Percentiles rank a stretch among this genome's conserved stretches.
These are phyloP conservation scores for Lactifluus piperatus DNA, from an alignment of 768 basidiomycete species.

Conservation along the genomic window DNA sequence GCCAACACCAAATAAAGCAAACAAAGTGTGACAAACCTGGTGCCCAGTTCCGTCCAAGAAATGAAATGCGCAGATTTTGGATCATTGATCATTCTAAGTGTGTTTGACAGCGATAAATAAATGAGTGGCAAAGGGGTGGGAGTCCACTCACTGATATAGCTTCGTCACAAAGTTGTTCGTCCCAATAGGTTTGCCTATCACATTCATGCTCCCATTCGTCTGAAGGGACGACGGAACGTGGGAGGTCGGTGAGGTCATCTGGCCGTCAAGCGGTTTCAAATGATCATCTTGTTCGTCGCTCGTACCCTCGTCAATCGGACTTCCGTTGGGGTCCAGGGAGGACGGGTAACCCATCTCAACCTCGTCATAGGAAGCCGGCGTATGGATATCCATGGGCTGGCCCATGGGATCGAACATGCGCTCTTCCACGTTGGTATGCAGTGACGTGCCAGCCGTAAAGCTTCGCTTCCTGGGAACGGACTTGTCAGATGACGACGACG, in stretches of 20 bases:
- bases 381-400: conserved; percentile 28
- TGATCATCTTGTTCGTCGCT: conserved; percentile 32
- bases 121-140: background rate
- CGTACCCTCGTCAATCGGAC: conserved; percentile 33
- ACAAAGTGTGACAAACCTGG: conserved; percentile 34
- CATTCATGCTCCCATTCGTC: conserved; percentile 34
- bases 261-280: conserved; percentile 27
- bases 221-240: conserved; percentile 15
- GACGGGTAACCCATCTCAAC: conserved; percentile 38
- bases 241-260: conserved; percentile 14
- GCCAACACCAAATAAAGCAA: background rate
- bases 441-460: conserved; percentile 40
- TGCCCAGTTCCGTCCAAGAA: conserved; percentile 73
- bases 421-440: conserved; percentile 29
- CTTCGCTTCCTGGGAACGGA: conserved; percentile 61
- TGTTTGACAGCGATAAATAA: background rate
- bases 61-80: conserved; percentile 73
- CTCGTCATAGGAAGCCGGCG: conserved; percentile 44
- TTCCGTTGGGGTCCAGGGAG: conserved; percentile 42
- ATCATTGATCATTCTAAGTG: conserved; percentile 74
- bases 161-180: conserved; percentile 84
- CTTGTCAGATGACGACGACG: conserved; percentile 43
- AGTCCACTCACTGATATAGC: conserved; percentile 62
- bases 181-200: conserved; percentile 56
- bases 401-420: conserved; percentile 27